Conservation (phyloP, 2,329 filamentous ascomycete species). For the Epichloe glyceriae region DNA sequence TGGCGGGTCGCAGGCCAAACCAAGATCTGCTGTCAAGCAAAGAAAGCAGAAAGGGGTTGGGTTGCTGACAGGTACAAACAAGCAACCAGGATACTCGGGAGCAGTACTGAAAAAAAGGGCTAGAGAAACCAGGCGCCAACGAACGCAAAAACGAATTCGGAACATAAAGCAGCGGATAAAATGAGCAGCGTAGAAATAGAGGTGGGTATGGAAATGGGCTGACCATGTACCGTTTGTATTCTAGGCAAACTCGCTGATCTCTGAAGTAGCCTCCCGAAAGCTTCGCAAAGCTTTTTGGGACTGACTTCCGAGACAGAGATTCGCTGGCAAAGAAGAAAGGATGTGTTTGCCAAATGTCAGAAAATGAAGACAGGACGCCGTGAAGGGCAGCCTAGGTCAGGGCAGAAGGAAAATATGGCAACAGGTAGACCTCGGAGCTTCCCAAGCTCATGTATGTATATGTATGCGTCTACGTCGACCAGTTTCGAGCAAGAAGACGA, state of each 20-base stretch:
- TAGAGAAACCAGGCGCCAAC: slow-evolving; percentile 12
- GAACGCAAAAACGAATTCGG: slow-evolving; percentile 17
- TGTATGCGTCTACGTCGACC: neutral
- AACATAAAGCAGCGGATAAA: slow-evolving; percentile 18
- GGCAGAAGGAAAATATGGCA: neutral
- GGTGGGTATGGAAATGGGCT: slow-evolving; percentile 22
- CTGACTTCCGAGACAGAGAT: neutral
- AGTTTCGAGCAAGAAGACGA: neutral
- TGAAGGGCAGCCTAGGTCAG: neutral
- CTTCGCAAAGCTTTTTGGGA: neutral
- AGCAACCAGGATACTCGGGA: neutral
- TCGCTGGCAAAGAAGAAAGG: neutral
- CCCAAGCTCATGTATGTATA: neutral
- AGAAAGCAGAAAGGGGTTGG: too few relatives aligned
- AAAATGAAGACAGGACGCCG: neutral
- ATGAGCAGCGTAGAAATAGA: slow-evolving; percentile 14
- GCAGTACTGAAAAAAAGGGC: slow-evolving; percentile 10
- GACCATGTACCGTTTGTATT: slow-evolving; percentile 13
- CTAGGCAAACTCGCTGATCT: neutral
- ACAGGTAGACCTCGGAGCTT: neutral
- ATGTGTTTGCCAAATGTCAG: neutral
- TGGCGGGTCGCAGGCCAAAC: too few relatives aligned
- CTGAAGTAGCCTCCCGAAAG: neutral
- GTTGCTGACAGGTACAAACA: neutral
- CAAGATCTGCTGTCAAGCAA: too few relatives aligned